A percentile compares a stretch with the other conserved stretches of the same genome.
Conservation (phyloP, 73 alveolate genomes). For the Blepharisma stoltei region DNA sequence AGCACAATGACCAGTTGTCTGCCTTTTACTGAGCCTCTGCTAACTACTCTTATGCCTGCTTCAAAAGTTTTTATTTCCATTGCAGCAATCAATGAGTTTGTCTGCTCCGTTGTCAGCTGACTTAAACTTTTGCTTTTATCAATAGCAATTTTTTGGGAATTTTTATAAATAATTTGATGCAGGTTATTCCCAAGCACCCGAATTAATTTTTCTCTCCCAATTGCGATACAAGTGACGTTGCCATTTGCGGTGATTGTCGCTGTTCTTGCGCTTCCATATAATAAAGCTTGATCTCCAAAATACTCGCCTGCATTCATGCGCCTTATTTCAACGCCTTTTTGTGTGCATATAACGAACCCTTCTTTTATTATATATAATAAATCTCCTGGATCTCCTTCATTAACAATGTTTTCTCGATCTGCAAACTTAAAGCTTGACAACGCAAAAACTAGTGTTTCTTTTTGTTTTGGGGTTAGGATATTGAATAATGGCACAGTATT, state of each 20-base stretch:
- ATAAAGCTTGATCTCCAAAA: constrained; percentile 45
- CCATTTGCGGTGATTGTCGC: constrained; percentile 43
- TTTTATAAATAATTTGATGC: neutral
- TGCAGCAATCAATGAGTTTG: neutral
- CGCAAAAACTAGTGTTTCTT: neutral
- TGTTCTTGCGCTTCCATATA: constrained; percentile 39
- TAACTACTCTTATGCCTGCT: neutral
- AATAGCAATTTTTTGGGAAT: constrained; percentile 13
- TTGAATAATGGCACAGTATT: constrained; percentile 33
- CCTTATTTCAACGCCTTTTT: constrained; percentile 48
- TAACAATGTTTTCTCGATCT: constrained; percentile 53
- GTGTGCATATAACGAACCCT: constrained; percentile 58
- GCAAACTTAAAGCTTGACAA: constrained; percentile 14
- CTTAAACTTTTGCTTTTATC: neutral
- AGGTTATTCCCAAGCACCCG: neutral
- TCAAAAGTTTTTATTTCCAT: neutral
- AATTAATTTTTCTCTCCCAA: neutral
- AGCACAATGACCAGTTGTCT: neutral
- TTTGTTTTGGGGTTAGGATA: neutral
- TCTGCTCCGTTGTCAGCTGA: neutral
- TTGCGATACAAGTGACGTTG: neutral
- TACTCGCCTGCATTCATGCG: constrained; percentile 49
- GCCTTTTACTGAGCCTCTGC: neutral
- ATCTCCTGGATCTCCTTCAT: constrained; percentile 79
- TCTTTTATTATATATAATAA: constrained; percentile 61